A percentile compares a stretch with the other conserved stretches of the same genome.
Evolutionary conservation across 1,284 basidiomycete genomes (phyloP).

Genomic region (Tranzscheliella williamsii): DNA sequence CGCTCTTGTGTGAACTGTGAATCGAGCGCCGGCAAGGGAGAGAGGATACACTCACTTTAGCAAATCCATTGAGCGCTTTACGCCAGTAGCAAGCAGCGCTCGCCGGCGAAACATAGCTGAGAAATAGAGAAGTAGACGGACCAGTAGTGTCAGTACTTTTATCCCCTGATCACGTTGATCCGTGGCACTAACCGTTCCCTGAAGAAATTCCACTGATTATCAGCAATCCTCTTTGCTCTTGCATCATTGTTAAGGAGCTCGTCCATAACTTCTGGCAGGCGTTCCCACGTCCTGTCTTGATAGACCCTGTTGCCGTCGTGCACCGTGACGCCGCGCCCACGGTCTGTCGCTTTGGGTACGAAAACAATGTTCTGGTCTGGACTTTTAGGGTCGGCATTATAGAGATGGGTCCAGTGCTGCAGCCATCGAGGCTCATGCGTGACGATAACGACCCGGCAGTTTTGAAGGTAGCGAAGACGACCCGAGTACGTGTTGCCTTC

Average conservation of each 20-base stretch:
- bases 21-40: too few species aligned
- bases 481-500: constrained; percentile 57
- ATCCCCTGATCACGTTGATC: too few species aligned
- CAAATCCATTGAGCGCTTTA: constrained; percentile 42
- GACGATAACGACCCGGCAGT: constrained; percentile 52
- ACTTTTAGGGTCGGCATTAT: constrained; percentile 43
- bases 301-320: constrained; percentile 27
- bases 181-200: too few species aligned
- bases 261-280: constrained; percentile 53
- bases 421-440: constrained; percentile 54
- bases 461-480: constrained; percentile 51
- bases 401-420: constrained; percentile 56
- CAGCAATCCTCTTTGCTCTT: constrained; percentile 45
- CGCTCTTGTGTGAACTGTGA: too few species aligned
- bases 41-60: too few species aligned
- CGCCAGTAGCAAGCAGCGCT: constrained; percentile 52
- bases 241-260: constrained; percentile 37
- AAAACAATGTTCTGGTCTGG: constrained; percentile 58
- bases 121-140: too few species aligned
- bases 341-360: constrained; percentile 40
- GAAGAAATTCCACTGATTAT: constrained; percentile 54
- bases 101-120: constrained; percentile 44
- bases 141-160: too few species aligned
- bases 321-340: constrained; percentile 22
- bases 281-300: constrained; percentile 41